Evolutionary conservation across 2,329 filamentous ascomycete species (phyloP), one percentile per base, ranked within the genome.

Genomic region (Ceratocystis eucalypticola): DNA sequence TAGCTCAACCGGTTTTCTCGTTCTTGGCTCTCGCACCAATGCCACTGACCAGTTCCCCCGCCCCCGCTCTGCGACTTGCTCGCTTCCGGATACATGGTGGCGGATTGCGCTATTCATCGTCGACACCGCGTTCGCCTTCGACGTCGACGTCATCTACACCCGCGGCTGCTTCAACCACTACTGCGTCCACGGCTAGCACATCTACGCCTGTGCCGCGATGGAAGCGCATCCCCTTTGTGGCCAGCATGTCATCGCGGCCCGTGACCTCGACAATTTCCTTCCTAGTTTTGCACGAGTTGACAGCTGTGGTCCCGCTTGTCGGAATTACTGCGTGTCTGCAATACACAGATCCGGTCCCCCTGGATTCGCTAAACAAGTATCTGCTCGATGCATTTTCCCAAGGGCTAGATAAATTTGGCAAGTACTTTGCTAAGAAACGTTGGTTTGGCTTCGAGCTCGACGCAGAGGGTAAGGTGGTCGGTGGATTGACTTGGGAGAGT

Each of bases 211-310:
- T 57, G 8, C 20, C 64, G 20, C 64, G 64, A 22, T 65, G 64
- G 41, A 41, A 61, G 8, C 59, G 61, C 20, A 64, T 65, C 28
- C 80, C 79, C 64, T 89, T 91, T 77, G 86, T 89, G 0, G 76
- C 78, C 0, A 84, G 85, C 0, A 83, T 99, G 2, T 84, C 86
- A 67, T 80, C 82, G 66, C 91, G 91, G 0, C 94, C 94, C 0
- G 75, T 91, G 57, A 89, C 89, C 0, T 91, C 96, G 76, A 80
- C 96, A 53, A 84, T 88, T 1, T 87, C 93, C 0, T 99, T 99
- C 74, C 79, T 97, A 10, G 79, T 96, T 48, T 81, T 99, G 0
- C 94, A 99, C 78, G 94, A 99, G 75, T 74, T 96, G 57, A 97
- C 94, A 0, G 93, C 94, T 8, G 77, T 96, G 10, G 75, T 93